Evolutionary conservation across 768 basidiomycete genomes (phyloP).

Genomic region (Kwoniella europaea): DNA sequence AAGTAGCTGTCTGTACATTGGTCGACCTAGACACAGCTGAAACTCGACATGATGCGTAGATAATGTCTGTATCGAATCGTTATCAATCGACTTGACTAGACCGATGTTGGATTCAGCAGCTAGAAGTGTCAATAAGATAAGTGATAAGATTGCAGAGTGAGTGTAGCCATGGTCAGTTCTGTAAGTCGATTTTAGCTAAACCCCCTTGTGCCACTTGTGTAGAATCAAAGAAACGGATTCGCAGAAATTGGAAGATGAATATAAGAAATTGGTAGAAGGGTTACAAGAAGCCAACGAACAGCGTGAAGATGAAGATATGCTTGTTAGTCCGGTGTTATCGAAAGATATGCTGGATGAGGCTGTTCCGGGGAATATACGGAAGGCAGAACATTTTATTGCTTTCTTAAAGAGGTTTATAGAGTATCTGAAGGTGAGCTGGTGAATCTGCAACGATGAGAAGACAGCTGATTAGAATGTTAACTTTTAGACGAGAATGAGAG

Average conservation of each 20-base stretch:
- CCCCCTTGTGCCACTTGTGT: too few relatives aligned
- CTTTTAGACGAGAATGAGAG: conserved; percentile 90
- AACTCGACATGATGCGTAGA: conserved; percentile 62
- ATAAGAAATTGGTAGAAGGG: conserved; percentile 91
- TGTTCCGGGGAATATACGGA: conserved; percentile 95
- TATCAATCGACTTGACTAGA: conserved; percentile 94
- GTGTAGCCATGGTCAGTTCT: conserved; percentile 47
- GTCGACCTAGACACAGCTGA: neutral
- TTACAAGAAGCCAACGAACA: conserved; percentile 72
- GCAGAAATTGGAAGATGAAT: conserved; percentile 92
- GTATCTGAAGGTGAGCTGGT: conserved; percentile 79
- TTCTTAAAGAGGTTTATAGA: conserved; percentile 98
- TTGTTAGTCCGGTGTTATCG: conserved; percentile 91
- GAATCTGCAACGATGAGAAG: too few relatives aligned
- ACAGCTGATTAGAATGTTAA: conserved; percentile 8
- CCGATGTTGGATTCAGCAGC: conserved; percentile 96
- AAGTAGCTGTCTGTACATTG: conserved; percentile 31
- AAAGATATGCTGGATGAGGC: conserved; percentile 95
- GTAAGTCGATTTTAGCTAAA: conserved; percentile 1
- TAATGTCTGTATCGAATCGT: conserved; percentile 97
- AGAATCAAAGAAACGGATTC: conserved; percentile 96
- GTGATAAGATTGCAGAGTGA: conserved; percentile 93
- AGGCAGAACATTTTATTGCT: conserved; percentile 98
- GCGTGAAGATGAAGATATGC: conserved; percentile 74
- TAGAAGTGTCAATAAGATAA: conserved; percentile 80